Conservation (phyloP, 2,329 filamentous ascomycete genomes). For the Botrytis aclada region DNA sequence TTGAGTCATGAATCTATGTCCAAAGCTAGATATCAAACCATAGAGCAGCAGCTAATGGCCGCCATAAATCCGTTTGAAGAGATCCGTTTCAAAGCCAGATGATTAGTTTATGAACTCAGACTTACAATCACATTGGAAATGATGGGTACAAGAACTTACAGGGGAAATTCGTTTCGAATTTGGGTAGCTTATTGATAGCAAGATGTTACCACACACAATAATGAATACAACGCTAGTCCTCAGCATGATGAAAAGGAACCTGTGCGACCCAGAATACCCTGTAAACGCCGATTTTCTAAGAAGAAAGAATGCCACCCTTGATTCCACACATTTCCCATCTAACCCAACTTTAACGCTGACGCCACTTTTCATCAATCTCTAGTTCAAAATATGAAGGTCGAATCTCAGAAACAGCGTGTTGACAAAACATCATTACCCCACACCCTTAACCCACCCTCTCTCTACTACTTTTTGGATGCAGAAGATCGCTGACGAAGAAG, state of each 20-base stretch:
- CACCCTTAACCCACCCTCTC: neutral
- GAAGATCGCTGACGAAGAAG: neutral
- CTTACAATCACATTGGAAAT: neutral
- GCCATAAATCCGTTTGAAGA: neutral
- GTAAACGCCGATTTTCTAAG: neutral
- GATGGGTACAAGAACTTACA: neutral
- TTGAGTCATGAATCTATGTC: too few species aligned
- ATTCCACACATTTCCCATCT: neutral
- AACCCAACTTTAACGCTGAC: neutral
- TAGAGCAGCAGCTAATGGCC: too few species aligned
- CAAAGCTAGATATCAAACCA: neutral
- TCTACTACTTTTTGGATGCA: neutral
- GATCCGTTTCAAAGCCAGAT: neutral
- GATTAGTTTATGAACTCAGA: neutral
- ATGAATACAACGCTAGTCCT: neutral
- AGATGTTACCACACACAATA: neutral
- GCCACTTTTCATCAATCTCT: neutral
- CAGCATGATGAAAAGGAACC: neutral
- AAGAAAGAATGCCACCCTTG: too few species aligned
- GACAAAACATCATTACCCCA: neutral
- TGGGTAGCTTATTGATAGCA: neutral
- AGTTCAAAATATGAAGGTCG: neutral
- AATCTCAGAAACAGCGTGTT: neutral
- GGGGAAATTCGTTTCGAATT: neutral
- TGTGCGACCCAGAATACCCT: too few species aligned